Percentiles rank a stretch among this genome's conserved stretches.
Evolutionary conservation across 257 asterid species (phyloP).

Genomic region (Solanum pennellii): DNA sequence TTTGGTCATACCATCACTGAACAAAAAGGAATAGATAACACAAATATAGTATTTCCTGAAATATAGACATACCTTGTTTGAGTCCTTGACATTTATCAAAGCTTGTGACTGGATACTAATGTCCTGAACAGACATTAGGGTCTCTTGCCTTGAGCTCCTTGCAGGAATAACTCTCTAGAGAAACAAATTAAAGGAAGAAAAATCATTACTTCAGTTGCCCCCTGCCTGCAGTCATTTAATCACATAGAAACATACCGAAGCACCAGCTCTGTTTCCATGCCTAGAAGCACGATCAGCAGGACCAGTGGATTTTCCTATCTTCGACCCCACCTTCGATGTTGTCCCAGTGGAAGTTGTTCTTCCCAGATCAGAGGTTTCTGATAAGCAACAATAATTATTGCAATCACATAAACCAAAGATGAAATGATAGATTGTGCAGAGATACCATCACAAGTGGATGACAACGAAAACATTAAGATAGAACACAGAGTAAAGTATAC

Average conservation of each 20-base stretch:
- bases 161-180: slow-evolving; percentile 53
- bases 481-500: slow-evolving; percentile 12
- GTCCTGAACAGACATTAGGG: slow-evolving; percentile 71
- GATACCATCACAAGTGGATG: background rate
- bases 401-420: background rate
- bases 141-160: slow-evolving; percentile 75
- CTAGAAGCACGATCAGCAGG: slow-evolving; percentile 56
- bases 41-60: background rate
- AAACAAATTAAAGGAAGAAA: slow-evolving; percentile 5
- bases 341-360: slow-evolving; percentile 40
- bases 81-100: slow-evolving; percentile 69
- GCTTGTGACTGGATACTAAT: slow-evolving; percentile 75
- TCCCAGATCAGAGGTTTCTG: slow-evolving; percentile 61
- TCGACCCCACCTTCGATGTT: slow-evolving; percentile 53
- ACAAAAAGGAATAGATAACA: background rate
- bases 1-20: background rate
- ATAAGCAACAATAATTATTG: slow-evolving; percentile 5
- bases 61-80: slow-evolving; percentile 54
- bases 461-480: background rate
- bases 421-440: background rate
- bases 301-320: slow-evolving; percentile 60
- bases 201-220: background rate
- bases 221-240: background rate
- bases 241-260: slow-evolving; percentile 48
- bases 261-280: slow-evolving; percentile 61